phyloP scores from a whole-genome alignment of 192 early-diverging fungal species.

The Polychytrium aggregatum region DNA sequence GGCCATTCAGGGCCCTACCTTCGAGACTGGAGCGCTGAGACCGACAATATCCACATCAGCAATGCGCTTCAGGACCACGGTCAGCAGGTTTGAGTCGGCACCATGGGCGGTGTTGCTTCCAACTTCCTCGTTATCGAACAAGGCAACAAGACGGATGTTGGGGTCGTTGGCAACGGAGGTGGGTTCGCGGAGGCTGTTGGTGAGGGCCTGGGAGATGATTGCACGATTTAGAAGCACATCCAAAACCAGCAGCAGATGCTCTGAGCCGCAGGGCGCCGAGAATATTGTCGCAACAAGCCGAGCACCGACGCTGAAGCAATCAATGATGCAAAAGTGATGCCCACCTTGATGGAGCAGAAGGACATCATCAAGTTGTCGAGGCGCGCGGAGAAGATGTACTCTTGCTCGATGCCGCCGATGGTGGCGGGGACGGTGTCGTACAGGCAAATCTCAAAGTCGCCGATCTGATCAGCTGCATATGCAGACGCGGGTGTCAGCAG shows the following conservation, averaged over 20 bases:
- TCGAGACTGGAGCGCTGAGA: too few species aligned
- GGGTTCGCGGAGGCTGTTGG: slow-evolving; percentile 30
- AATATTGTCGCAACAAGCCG: too few species aligned
- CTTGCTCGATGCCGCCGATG: slow-evolving; percentile 82
- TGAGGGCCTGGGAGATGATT: slow-evolving; percentile 47
- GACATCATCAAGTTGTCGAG: slow-evolving; percentile 96
- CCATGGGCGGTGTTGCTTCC: slow-evolving; percentile 88
- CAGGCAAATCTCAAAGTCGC: slow-evolving; percentile 95
- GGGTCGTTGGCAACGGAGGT: slow-evolving; percentile 48
- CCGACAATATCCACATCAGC: too few species aligned
- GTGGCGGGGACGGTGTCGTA: slow-evolving; percentile 87
- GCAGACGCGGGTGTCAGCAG: too few species aligned
- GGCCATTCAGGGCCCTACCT: too few species aligned
- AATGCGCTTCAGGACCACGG: slow-evolving; percentile 27
- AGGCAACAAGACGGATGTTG: slow-evolving; percentile 71
- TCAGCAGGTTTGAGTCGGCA: slow-evolving; percentile 76
- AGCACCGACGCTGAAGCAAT: slow-evolving; percentile 11
- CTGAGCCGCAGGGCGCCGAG: too few species aligned
- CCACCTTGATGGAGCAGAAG: slow-evolving; percentile 68
- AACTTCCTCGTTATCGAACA: slow-evolving; percentile 99
- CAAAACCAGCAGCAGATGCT: too few species aligned
- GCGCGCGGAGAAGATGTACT: slow-evolving; percentile 89
- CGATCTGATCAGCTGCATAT: slow-evolving; percentile 64
- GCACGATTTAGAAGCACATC: too few species aligned
- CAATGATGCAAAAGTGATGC: slow-evolving; percentile 12